phyloP scores from a whole-genome alignment of 108 stramenopile species.

The Mediolabrus comicus region DNA sequence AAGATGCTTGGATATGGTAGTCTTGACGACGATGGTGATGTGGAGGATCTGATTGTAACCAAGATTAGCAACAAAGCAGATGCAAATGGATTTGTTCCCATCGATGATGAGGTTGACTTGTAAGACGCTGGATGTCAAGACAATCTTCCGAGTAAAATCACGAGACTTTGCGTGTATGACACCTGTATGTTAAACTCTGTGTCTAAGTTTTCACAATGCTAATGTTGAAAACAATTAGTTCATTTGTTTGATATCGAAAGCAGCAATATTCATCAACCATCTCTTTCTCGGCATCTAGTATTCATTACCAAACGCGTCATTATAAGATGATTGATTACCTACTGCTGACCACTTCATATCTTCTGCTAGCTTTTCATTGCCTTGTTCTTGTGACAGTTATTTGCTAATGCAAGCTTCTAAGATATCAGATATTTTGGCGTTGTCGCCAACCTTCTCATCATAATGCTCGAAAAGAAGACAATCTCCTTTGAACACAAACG shows the following conservation, averaged over 20 bases:
- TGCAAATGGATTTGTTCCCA: neutral
- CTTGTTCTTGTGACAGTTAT: neutral
- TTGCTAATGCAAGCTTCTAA: constrained; percentile 17
- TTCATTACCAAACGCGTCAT: neutral
- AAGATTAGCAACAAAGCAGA: constrained; percentile 15
- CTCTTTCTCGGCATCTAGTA: too few relatives aligned
- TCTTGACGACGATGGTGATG: constrained; percentile 22
- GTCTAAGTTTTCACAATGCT: neutral
- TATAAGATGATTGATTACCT: neutral
- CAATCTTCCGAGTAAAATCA: too few relatives aligned
- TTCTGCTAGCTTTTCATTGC: too few relatives aligned
- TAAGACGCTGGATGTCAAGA: neutral
- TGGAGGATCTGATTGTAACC: constrained; percentile 15
- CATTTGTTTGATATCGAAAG: too few relatives aligned
- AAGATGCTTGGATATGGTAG: constrained; percentile 27
- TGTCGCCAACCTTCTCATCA: constrained; percentile 50
- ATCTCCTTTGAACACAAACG: constrained; percentile 34
- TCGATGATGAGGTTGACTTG: constrained; percentile 15
- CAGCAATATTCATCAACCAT: neutral
- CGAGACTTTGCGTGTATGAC: too few relatives aligned
- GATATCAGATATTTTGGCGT: constrained; percentile 35
- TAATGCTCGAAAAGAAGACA: constrained; percentile 32
- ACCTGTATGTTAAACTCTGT: too few relatives aligned
- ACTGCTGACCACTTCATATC: neutral
- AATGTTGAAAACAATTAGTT: too few relatives aligned